phyloP scores from a whole-genome alignment of 2,329 filamentous ascomycete genomes.

The Calonectria honghensis region DNA sequence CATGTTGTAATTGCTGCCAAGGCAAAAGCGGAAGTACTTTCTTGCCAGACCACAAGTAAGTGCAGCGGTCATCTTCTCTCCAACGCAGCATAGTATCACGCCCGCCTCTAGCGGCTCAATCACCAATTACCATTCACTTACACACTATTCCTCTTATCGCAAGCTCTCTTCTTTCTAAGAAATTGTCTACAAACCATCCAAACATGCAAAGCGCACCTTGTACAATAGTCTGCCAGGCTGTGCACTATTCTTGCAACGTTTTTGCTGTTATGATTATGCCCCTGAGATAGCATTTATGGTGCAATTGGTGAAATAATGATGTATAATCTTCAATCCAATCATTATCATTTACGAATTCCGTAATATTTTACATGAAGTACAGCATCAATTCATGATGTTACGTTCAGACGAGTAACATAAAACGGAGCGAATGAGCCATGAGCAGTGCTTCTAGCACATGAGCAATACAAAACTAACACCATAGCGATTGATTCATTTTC shows the following conservation, averaged over 20 bases:
- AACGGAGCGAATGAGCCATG: background rate
- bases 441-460: background rate
- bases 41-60: too few relatives aligned
- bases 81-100: background rate
- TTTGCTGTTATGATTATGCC: background rate
- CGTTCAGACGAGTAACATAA: background rate
- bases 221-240: background rate
- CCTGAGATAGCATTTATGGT: background rate
- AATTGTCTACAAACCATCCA: background rate
- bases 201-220: background rate
- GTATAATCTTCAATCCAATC: background rate
- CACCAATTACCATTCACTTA: background rate
- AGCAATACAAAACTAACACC: background rate
- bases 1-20: background rate
- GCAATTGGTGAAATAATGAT: rapidly evolving
- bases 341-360: background rate
- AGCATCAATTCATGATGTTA: background rate
- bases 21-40: too few relatives aligned
- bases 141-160: background rate
- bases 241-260: background rate
- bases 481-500: background rate
- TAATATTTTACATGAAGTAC: background rate
- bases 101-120: background rate
- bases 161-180: background rate
- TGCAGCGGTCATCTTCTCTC: too few relatives aligned